Evolutionary conservation across 129 eudicot genomes (phyloP).

Genomic region (Kitagawia praeruptora): DNA sequence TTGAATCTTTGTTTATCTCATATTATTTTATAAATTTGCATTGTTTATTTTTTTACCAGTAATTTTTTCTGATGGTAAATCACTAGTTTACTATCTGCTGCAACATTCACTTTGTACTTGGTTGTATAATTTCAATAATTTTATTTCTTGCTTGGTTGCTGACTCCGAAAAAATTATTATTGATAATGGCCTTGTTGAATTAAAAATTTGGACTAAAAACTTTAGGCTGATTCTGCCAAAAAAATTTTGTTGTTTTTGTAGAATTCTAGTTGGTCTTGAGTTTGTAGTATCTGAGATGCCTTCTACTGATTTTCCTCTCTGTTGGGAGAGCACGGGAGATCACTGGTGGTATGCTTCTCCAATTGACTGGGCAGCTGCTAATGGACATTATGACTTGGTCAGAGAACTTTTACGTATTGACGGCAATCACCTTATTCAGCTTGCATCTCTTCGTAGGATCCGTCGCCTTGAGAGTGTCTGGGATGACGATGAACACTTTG

Average conservation of each 20-base stretch:
- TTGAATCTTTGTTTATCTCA: neutral
- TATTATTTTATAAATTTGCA: neutral
- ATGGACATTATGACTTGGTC: slow-evolving; percentile 87
- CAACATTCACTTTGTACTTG: neutral
- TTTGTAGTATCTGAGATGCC: slow-evolving; percentile 35
- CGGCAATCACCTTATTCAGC: slow-evolving; percentile 70
- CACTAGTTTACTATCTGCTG: neutral
- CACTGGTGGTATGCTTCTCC: slow-evolving; percentile 99
- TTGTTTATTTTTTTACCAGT: neutral
- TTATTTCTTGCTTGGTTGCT: neutral
- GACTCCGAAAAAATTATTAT: neutral
- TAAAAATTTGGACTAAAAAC: neutral
- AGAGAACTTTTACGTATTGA: slow-evolving; percentile 84
- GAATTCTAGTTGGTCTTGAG: neutral
- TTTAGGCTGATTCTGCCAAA: slow-evolving; percentile 7
- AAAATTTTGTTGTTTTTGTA: slow-evolving; percentile 11
- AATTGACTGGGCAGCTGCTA: slow-evolving; percentile 91
- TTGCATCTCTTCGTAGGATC: slow-evolving; percentile 74
- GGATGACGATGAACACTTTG: slow-evolving; percentile 84
- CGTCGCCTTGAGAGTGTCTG: slow-evolving; percentile 90
- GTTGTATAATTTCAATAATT: neutral
- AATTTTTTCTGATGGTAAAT: neutral
- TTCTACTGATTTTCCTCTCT: slow-evolving; percentile 67
- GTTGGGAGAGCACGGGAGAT: slow-evolving; percentile 99
- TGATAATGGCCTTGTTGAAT: neutral